Conservation (phyloP, 2,329 filamentous ascomycete species). For the Botrytis elliptica region DNA sequence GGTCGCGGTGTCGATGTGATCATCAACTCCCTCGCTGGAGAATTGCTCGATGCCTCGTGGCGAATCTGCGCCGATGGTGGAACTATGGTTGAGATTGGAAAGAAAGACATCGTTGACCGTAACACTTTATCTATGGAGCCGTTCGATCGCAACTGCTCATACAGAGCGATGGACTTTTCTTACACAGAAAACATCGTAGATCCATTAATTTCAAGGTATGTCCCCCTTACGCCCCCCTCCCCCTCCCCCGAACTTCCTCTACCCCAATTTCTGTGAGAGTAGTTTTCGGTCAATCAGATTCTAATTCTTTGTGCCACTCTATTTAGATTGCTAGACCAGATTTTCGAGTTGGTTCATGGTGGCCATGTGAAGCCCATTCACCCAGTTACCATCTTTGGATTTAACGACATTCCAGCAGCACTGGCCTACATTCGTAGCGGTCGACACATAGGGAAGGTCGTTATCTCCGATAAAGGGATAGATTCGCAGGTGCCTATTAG, state of each 20-base stretch:
- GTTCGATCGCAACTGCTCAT: conserved; percentile 28
- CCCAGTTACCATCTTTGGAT: conserved; percentile 25
- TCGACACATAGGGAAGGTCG: conserved; percentile 46
- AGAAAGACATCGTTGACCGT: conserved; percentile 27
- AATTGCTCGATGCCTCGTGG: conserved; percentile 37
- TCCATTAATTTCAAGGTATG: background rate
- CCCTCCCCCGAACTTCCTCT: background rate
- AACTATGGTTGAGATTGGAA: conserved; percentile 32
- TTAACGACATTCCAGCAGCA: conserved; percentile 35
- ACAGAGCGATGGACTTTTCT: conserved; percentile 29
- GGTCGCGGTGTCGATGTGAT: conserved; percentile 35
- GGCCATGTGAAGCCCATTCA: conserved; percentile 27
- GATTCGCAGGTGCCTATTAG: conserved; percentile 17
- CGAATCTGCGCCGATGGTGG: conserved; percentile 39
- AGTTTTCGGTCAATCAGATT: background rate
- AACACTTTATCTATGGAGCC: conserved; percentile 25
- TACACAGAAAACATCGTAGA: conserved; percentile 10
- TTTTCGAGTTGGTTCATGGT: conserved; percentile 19
- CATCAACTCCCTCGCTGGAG: conserved; percentile 34
- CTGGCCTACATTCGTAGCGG: conserved; percentile 42
- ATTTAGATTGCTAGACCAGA: conserved; percentile 15
- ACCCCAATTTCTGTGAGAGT: background rate
- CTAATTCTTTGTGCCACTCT: background rate
- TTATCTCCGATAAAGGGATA: conserved; percentile 28
- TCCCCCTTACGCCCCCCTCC: accelerated